Conservation (phyloP, 495 filamentous ascomycete species). For the Podospora australis region DNA sequence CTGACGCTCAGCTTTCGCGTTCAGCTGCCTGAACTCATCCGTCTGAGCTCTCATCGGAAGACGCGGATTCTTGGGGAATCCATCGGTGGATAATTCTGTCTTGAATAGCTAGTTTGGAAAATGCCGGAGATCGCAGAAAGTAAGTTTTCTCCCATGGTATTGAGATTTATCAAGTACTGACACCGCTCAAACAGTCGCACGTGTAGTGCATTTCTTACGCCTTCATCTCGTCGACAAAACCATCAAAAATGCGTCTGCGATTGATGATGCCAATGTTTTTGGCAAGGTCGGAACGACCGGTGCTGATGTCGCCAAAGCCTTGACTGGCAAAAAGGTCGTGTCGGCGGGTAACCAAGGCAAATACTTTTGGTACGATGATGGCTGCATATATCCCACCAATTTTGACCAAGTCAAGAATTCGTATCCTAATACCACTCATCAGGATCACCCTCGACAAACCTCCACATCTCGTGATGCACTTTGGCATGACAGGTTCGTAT, state of each 20-base stretch:
- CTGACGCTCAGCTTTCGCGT: slow-evolving; percentile 18
- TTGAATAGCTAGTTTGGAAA: too few relatives aligned
- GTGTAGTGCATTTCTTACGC: slow-evolving; percentile 75
- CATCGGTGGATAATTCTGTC: too few relatives aligned
- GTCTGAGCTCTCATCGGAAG: too few relatives aligned
- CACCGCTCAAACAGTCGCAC: slow-evolving; percentile 52
- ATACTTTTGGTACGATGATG: slow-evolving; percentile 98
- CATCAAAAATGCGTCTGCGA: slow-evolving; percentile 59
- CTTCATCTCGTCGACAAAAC: slow-evolving; percentile 78
- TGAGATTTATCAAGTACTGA: neutral
- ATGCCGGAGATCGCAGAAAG: slow-evolving; percentile 84
- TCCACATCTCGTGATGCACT: slow-evolving; percentile 87
- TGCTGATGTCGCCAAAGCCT: slow-evolving; percentile 59
- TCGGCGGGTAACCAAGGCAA: slow-evolving; percentile 83
- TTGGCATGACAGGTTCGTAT: slow-evolving; percentile 87
- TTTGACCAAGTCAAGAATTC: too few relatives aligned
- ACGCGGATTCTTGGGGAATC: too few relatives aligned
- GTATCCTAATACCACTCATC: too few relatives aligned
- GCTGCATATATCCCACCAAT: too few relatives aligned
- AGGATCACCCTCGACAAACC: slow-evolving; percentile 46
- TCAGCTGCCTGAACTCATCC: too few relatives aligned
- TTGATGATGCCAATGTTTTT: slow-evolving; percentile 75
- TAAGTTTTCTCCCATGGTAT: slow-evolving; percentile 18
- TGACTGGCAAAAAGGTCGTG: slow-evolving; percentile 70
- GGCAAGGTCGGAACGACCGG: slow-evolving; percentile 81